Conservation (phyloP, 2,329 filamentous ascomycete species). For the Fusarium gaditjirri region DNA sequence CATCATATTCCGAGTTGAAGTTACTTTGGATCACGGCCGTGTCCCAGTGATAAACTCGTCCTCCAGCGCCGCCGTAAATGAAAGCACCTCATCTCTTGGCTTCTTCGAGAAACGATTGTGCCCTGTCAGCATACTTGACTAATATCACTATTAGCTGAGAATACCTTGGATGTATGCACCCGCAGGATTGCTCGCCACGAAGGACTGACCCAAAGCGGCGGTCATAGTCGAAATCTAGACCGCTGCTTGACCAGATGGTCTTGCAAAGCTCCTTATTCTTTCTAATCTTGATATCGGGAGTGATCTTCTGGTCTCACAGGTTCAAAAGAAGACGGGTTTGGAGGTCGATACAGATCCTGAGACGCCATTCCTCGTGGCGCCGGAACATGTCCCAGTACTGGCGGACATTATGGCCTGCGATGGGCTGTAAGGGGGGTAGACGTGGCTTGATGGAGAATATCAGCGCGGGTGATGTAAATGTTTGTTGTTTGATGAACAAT, state of each 20-base stretch:
- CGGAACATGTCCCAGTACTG: neutral
- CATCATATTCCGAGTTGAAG: too few relatives aligned
- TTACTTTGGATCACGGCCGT: too few relatives aligned
- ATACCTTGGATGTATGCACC: too few relatives aligned
- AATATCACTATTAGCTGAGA: too few relatives aligned
- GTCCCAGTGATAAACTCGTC: too few relatives aligned
- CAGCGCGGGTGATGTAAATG: neutral
- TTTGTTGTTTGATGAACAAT: neutral
- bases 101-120: too few relatives aligned
- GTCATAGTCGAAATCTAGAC: slow-evolving; percentile 7
- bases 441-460: too few relatives aligned
- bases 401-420: neutral
- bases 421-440: neutral
- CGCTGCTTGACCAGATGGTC: neutral
- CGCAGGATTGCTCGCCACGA: neutral
- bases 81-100: too few relatives aligned
- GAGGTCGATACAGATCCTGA: neutral
- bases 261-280: neutral
- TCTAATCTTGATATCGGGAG: neutral
- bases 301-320: neutral
- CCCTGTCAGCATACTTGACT: too few relatives aligned
- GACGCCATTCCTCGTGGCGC: neutral
- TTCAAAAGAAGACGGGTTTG: neutral
- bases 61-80: too few relatives aligned
- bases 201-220: slow-evolving; percentile 1